Conservation (phyloP, 345 rosid genomes). For the Microthlaspi erraticum region DNA sequence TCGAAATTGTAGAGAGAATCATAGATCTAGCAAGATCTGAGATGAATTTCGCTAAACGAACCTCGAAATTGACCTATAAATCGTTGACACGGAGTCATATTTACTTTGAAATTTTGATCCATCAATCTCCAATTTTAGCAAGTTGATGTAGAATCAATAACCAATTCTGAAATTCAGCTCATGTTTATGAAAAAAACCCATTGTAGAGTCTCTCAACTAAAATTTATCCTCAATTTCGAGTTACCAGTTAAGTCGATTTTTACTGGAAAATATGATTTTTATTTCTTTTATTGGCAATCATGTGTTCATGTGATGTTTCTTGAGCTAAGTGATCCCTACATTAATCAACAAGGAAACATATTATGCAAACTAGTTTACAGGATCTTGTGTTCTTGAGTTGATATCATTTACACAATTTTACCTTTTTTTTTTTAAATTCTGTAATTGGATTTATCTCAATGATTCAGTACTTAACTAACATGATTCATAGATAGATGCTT, state of each 20-base stretch:
- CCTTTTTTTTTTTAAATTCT: neutral
- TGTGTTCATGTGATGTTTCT: neutral
- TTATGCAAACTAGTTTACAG: neutral
- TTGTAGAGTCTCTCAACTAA: neutral
- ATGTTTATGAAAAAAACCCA: neutral
- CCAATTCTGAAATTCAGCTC: neutral
- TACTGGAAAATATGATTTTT: neutral
- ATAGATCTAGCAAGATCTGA: slow-evolving; percentile 42
- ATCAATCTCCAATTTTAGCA: neutral
- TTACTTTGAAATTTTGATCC: neutral
- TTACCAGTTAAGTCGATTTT: slow-evolving; percentile 14
- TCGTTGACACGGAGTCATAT: neutral
- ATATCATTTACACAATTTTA: neutral
- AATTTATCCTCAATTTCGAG: neutral
- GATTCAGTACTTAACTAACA: neutral
- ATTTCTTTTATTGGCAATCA: neutral
- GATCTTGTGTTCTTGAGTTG: slow-evolving; percentile 9
- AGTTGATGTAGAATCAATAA: neutral
- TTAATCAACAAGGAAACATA: neutral
- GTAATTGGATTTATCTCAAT: slow-evolving; percentile 6
- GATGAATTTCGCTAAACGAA: slow-evolving; percentile 1
- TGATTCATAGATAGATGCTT: neutral
- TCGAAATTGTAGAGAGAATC: slow-evolving; percentile 26
- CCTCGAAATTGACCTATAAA: slow-evolving; percentile 20
- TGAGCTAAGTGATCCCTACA: neutral